Evolutionary conservation across 371 early-diverging fungal genomes (phyloP), one percentile per base, ranked within the genome.

Genomic region (Haplosporangium sp.): DNA sequence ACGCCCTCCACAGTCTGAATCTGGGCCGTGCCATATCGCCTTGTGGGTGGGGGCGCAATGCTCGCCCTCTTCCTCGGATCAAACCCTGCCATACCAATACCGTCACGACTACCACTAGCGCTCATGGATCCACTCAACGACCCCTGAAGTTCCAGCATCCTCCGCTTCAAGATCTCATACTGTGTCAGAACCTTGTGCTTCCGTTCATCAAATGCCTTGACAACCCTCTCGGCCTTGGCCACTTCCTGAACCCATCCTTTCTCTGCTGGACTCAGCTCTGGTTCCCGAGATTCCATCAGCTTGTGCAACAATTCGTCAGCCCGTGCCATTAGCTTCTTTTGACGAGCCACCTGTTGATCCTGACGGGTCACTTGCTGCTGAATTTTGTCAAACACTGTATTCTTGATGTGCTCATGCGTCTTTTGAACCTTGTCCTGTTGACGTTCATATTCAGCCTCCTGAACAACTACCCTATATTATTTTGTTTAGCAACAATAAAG

Each of bases 181-280:
- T 77, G 72, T 11, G 65, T 47, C 14, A 64, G 62, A 12, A 77
- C 73, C 29, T 61, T 67, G 58, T 62, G 61, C 51, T 62, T 52
- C 45, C 73, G 59, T 13, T 72, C 79, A 29, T 64, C 55, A 55
- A 64, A 72, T 6, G 55, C 20, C 59, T 72, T 72, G 12, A 72
- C 67, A 3, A 55, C 38, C 55, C 54, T 68, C 23, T 72, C 69
- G 51, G 43, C 60, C 59, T 38, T 71, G 46, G 46, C 54, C 37
- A 77, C 72, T 7, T 67, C 65, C 29, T 36, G 13, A 16, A 48
- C 62, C 79, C 79, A 77, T 16, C 48, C 72, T 54, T 68, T 64
- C 52, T 77, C 79, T 13, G 79, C 79, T 6, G 63, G 61, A 40
- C 73, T 77, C 66, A 77, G 29, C 18, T 68, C 79, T 43, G 67